Conservation (phyloP, 768 basidiomycete species). For the Atractiella rhizophila region DNA sequence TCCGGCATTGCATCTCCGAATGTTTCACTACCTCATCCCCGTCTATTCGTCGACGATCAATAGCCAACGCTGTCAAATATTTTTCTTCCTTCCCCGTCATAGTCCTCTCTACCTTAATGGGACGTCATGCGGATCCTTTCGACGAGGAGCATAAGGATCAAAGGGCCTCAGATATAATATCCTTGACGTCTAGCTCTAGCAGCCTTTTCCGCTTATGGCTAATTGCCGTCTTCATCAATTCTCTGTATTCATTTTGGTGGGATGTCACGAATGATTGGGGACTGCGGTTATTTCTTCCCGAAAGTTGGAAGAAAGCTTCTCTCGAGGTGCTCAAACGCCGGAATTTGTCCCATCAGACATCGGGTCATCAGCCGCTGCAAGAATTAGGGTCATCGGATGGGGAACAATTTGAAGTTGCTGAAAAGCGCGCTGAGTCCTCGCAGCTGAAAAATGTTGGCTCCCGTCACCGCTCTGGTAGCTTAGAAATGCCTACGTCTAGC, state of each 20-base stretch:
- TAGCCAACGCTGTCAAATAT: constrained; percentile 86
- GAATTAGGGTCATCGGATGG: too few species aligned
- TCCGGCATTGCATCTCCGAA: constrained; percentile 83
- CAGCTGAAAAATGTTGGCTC: too few species aligned
- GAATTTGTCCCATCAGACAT: background rate
- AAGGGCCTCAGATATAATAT: constrained; percentile 28
- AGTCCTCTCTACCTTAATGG: constrained; percentile 70
- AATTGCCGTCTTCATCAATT: constrained; percentile 59
- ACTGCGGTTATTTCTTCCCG: constrained; percentile 38
- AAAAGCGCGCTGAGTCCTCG: too few species aligned
- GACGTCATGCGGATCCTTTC: constrained; percentile 26
- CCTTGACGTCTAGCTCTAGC: constrained; percentile 17
- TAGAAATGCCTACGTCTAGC: too few species aligned
- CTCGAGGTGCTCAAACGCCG: background rate
- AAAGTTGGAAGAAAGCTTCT: constrained; percentile 17
- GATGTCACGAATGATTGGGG: constrained; percentile 98
- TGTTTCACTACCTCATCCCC: constrained; percentile 32
- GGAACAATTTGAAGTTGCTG: too few species aligned
- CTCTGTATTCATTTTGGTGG: constrained; percentile 95
- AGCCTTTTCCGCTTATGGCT: constrained; percentile 26
- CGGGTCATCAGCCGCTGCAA: constrained; percentile 1
- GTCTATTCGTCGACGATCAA: too few species aligned
- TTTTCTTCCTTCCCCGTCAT: constrained; percentile 92
- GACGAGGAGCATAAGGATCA: constrained; percentile 33
- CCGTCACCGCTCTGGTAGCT: too few species aligned